Percentiles rank a stretch among this genome's conserved stretches.
Conservation (phyloP, 306 rosid genomes). For the Carpinus viminea region DNA sequence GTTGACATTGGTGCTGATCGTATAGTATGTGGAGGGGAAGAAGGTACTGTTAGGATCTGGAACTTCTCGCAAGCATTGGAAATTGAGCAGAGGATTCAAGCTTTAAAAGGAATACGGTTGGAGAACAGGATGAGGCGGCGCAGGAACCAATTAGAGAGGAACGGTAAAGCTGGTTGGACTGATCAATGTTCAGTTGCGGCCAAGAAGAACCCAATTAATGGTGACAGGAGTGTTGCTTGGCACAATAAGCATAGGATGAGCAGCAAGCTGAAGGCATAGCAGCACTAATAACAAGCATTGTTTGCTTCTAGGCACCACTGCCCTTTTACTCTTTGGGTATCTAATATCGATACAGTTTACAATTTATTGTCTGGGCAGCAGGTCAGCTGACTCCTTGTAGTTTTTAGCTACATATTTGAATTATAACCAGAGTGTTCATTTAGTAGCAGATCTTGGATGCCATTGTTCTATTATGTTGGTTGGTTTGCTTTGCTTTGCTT, state of each 20-base stretch:
- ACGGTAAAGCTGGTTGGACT: slow-evolving; percentile 49
- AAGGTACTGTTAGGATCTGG: slow-evolving; percentile 90
- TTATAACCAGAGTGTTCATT: neutral
- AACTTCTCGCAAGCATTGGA: slow-evolving; percentile 88
- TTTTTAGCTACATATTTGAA: neutral
- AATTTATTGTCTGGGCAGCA: slow-evolving; percentile 11
- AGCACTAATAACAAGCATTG: neutral
- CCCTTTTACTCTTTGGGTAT: slow-evolving; percentile 10
- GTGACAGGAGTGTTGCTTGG: slow-evolving; percentile 58
- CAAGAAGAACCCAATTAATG: slow-evolving; percentile 62
- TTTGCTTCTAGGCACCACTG: slow-evolving; percentile 15
- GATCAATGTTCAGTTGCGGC: slow-evolving; percentile 87
- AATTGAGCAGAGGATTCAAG: slow-evolving; percentile 61
- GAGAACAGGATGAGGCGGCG: slow-evolving; percentile 87
- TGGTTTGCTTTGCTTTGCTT: neutral
- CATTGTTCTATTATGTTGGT: neutral
- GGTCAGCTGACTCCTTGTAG: neutral
- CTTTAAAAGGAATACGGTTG: slow-evolving; percentile 63
- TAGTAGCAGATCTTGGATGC: neutral
- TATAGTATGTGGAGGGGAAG: slow-evolving; percentile 95
- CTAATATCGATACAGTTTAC: slow-evolving; percentile 16
- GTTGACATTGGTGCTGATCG: slow-evolving; percentile 87
- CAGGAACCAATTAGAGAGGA: slow-evolving; percentile 58
- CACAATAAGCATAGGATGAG: slow-evolving; percentile 60
- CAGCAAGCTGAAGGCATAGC: slow-evolving; percentile 76